phyloP scores from a whole-genome alignment of 176 grass and related monocot genomes.

The Oryza glumipatula region DNA sequence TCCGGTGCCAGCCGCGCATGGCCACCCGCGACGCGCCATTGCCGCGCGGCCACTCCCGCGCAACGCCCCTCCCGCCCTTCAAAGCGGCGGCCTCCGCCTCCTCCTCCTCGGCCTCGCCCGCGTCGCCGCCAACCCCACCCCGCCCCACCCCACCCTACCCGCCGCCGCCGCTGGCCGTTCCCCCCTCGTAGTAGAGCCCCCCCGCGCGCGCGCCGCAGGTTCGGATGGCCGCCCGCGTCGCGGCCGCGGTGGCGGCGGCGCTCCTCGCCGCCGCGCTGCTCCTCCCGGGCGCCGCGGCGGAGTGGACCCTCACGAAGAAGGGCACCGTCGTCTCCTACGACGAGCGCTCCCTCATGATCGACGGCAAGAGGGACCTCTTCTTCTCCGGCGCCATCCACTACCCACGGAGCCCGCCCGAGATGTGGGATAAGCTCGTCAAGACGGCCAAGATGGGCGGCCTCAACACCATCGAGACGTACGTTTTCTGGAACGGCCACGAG shows the following conservation, averaged over 20 bases:
- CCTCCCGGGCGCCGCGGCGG: conserved; percentile 32
- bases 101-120: conserved; percentile 14
- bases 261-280: conserved; percentile 12
- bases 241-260: conserved; percentile 7
- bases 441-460: conserved; percentile 70
- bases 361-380: conserved; percentile 76
- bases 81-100: conserved; percentile 26
- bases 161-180: too few relatives aligned
- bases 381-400: conserved; percentile 97
- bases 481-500: conserved; percentile 95
- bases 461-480: conserved; percentile 87
- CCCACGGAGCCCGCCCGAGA: conserved; percentile 74
- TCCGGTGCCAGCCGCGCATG: not conserved
- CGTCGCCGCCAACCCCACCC: not conserved
- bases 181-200: not conserved
- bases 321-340: conserved; percentile 57
- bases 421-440: conserved; percentile 73
- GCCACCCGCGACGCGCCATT: conserved; percentile 28
- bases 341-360: conserved; percentile 69
- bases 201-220: not conserved
- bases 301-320: conserved; percentile 49
- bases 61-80: conserved; percentile 31
- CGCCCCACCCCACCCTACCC: not conserved
- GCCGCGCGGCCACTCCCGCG: conserved; percentile 35
- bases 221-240: conserved; percentile 28